Evolutionary conservation across 441 rosid species (phyloP).

Genomic region (Populus hybrid): DNA sequence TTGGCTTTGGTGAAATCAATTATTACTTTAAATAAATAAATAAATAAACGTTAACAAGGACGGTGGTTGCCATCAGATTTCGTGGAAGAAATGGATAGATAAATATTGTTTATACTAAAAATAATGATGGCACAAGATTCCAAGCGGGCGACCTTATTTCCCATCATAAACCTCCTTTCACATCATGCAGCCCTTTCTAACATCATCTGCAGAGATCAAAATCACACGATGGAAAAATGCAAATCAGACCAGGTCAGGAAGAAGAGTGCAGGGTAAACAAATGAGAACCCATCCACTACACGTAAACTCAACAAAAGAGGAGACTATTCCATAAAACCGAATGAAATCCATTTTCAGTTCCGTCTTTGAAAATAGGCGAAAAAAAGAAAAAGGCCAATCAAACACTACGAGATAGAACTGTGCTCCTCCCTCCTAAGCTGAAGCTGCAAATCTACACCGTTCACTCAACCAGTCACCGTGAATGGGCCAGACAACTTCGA

Average conservation of each 20-base stretch:
- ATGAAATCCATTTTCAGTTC: slow-evolving; percentile 42
- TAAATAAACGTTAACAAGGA: neutral
- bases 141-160: neutral
- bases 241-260: neutral
- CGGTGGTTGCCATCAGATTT: neutral
- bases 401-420: neutral
- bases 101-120: slow-evolving; percentile 5
- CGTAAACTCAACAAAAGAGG: neutral
- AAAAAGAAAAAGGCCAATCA: slow-evolving; percentile 7
- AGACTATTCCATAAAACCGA: slow-evolving; percentile 20
- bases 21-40: no score
- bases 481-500: slow-evolving; percentile 70
- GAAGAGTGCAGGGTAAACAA: slow-evolving; percentile 14
- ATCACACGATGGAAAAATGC: neutral
- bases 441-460: neutral
- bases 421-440: neutral
- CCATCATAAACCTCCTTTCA: neutral
- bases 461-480: slow-evolving; percentile 7
- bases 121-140: neutral
- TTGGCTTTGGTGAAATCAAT: neutral
- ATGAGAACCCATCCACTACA: neutral
- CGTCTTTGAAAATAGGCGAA: slow-evolving; percentile 23
- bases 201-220: neutral
- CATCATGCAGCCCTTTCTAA: neutral
- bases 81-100: slow-evolving; percentile 8